These are phyloP conservation scores for Candida sphagnicola DNA, from an alignment of 805 yeast genomes.

Conservation along the genomic window DNA sequence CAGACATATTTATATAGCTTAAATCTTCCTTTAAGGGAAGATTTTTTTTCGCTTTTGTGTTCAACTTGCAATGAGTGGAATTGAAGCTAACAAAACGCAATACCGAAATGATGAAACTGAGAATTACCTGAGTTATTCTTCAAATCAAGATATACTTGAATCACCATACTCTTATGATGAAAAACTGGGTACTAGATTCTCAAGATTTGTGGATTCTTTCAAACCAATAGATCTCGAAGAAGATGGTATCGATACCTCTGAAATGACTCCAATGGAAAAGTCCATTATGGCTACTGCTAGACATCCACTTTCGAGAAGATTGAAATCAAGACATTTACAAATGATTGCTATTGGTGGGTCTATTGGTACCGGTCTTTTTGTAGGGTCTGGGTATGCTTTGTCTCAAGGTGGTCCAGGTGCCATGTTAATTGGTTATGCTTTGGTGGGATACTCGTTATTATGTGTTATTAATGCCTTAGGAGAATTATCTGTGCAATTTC, in stretches of 20 bases:
- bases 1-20: no score
- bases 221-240: constrained; percentile 35
- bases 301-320: constrained; percentile 42
- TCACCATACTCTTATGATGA: background rate
- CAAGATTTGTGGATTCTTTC: constrained; percentile 29
- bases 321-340: constrained; percentile 48
- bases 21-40: no score
- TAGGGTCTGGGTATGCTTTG: constrained; percentile 43
- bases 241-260: constrained; percentile 37
- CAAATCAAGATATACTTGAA: no score
- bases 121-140: no score
- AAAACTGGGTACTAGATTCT: background rate
- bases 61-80: no score
- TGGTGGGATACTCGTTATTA: constrained; percentile 54
- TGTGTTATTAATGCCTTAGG: constrained; percentile 59
- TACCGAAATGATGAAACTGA: background rate
- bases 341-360: constrained; percentile 71
- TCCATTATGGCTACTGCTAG: constrained; percentile 36
- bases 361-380: constrained; percentile 61
- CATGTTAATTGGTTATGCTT: constrained; percentile 49
- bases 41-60: no score
- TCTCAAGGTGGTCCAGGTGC: constrained; percentile 38
- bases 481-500: constrained; percentile 52
- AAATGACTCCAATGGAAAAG: constrained; percentile 36
- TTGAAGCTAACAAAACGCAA: background rate